A percentile compares a stretch with the other conserved stretches of the same genome.
Conservation (phyloP, 495 filamentous ascomycete genomes). For the Talaromyces adpressus region DNA sequence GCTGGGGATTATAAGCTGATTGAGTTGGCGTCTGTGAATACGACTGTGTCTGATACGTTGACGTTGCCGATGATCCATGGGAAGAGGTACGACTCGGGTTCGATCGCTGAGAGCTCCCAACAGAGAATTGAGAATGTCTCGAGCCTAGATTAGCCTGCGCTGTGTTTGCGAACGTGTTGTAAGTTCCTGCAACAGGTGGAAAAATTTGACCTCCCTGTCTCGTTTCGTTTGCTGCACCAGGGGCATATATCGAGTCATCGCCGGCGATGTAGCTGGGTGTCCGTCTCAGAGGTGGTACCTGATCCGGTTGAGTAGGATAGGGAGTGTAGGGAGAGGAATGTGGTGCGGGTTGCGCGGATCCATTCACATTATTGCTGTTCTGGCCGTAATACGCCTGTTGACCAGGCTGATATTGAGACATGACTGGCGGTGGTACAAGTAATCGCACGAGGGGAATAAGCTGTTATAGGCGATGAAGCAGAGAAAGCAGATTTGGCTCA, state of each 20-base stretch:
- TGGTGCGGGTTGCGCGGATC: neutral
- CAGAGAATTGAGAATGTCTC: constrained; percentile 24
- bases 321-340: neutral
- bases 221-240: constrained; percentile 17
- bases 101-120: constrained; percentile 33
- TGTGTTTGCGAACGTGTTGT: constrained; percentile 16
- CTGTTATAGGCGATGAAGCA: neutral
- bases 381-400: constrained; percentile 35
- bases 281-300: constrained; percentile 43
- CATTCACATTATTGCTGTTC: constrained; percentile 10
- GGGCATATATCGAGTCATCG: constrained; percentile 52
- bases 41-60: constrained; percentile 47
- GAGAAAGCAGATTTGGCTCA: neutral
- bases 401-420: constrained; percentile 47
- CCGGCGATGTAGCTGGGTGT: constrained; percentile 71
- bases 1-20: constrained; percentile 74
- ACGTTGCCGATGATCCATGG: constrained; percentile 33
- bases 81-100: constrained; percentile 38
- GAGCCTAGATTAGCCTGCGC: constrained; percentile 16
- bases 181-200: constrained; percentile 22
- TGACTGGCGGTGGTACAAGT: constrained; percentile 11
- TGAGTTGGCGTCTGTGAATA: constrained; percentile 44
- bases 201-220: constrained; percentile 30
- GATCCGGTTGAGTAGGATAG: constrained; percentile 25
- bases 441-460: neutral